These are phyloP conservation scores for Peronospora tabacina DNA, from an alignment of 352 stramenopile species.

Conservation along the genomic window DNA sequence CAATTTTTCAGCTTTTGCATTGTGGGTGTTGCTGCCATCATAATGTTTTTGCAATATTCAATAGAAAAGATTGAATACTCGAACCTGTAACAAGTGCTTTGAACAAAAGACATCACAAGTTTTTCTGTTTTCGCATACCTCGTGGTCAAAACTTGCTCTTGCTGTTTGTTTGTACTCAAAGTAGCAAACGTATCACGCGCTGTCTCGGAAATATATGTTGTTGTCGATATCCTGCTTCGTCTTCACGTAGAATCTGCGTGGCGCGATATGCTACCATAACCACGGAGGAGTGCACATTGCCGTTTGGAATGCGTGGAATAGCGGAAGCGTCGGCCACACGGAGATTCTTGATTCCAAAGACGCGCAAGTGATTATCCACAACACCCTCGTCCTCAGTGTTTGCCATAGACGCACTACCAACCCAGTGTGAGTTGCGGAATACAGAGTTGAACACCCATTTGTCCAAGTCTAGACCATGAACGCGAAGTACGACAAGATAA, in stretches of 20 bases:
- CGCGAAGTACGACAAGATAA: not conserved
- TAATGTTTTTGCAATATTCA: not conserved
- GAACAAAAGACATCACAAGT: not conserved
- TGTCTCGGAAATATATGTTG: not conserved
- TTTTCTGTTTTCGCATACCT: not conserved
- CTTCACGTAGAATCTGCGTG: conserved; percentile 37
- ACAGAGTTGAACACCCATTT: conserved; percentile 55
- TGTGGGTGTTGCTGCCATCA: not conserved
- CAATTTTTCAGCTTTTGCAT: not conserved
- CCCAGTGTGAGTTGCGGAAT: conserved; percentile 84
- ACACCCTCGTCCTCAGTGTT: conserved; percentile 32
- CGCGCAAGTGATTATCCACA: conserved; percentile 48
- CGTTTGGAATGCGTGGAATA: conserved; percentile 63
- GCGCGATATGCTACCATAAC: conserved; percentile 57
- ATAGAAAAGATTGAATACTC: not conserved
- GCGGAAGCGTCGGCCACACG: conserved; percentile 59
- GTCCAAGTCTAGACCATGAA: conserved; percentile 33
- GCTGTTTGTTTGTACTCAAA: not conserved
- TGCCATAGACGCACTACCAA: conserved; percentile 72
- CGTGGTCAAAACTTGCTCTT: not conserved
- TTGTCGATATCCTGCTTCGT: conserved; percentile 19
- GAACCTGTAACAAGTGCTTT: not conserved
- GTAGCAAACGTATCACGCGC: not conserved
- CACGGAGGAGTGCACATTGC: conserved; percentile 67
- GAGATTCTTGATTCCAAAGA: conserved; percentile 54